Evolutionary conservation across 352 stramenopile species (phyloP), one percentile per base, ranked within the genome.

Genomic region (Phytophthora pini): DNA sequence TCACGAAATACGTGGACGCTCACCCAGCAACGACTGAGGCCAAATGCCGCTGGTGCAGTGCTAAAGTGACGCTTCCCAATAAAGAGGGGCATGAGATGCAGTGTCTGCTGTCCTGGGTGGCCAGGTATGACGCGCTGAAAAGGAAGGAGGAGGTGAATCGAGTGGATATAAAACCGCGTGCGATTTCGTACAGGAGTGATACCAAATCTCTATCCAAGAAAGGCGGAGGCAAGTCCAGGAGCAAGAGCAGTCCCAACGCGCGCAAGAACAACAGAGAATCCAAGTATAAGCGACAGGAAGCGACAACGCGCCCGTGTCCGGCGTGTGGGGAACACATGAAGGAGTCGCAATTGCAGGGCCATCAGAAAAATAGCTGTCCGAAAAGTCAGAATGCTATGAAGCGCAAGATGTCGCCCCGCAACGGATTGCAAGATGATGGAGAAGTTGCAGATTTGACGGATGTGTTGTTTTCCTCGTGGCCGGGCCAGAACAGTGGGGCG

Each of bases 381-480:
- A 70, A 82, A 20, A 69, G 55, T 32, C 68, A 58, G 10, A 66
- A 82, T 38, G 62, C 70, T 1, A 49, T 75, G 41, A 89, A 88
- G 59, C 77, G 74, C 34, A 85, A 68, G 50, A 67, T 60, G 54
- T 72, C 74, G 5, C 65, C 57, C 34, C 38, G 61, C 3, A 64
- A 43, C 8, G 77, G 82, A 31, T 1, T 61, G 6, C 45, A 55
- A 10, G 67, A 81, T 5, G 77, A 85, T 3, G 38, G 44, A 1
- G 57, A 77, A 17, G 34, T 50, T 4, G 46, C 65, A 11, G 82
- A 94, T 56, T 40, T 92, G 24, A 76, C 81, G 13, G 88, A 92
- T 36, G 79, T 93, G 8, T 65, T 96, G n/a, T 96, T 94, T 56
- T 79, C 77, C 2, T 87, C 84, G 11, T 96, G 88, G 88, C 87